phyloP scores from a whole-genome alignment of 1,139 yeast genomes.

The Hanseniaspora uvarum region DNA sequence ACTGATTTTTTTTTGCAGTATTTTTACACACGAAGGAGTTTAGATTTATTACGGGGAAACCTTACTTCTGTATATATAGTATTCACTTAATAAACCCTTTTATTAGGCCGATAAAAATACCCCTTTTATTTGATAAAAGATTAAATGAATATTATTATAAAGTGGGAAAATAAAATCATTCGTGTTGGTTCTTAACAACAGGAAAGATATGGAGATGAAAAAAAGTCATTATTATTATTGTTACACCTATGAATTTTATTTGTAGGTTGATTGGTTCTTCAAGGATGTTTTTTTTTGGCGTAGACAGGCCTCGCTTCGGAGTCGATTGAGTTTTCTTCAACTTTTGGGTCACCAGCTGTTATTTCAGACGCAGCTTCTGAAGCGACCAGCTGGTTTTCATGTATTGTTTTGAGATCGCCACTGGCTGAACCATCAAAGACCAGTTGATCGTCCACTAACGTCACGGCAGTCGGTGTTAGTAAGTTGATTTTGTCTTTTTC shows the following conservation, averaged over 20 bases:
- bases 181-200: neutral
- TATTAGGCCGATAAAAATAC: neutral
- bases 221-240: neutral
- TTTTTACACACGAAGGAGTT: neutral
- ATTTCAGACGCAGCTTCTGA: neutral
- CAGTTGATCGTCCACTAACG: neutral
- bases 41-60: too few relatives aligned
- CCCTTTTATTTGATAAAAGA: too few relatives aligned
- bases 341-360: neutral
- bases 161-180: neutral
- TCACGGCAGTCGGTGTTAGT: neutral
- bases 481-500: neutral
- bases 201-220: neutral
- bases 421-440: neutral
- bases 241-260: neutral
- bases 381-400: neutral
- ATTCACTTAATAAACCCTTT: too few relatives aligned
- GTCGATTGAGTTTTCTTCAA: neutral
- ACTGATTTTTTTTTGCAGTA: neutral
- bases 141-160: neutral
- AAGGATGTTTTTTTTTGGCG: neutral
- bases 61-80: too few relatives aligned
- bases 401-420: neutral
- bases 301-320: slow-evolving; percentile 3
- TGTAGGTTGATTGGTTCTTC: neutral